A percentile compares a stretch with the other conserved stretches of the same genome.
phyloP scores from a whole-genome alignment of 768 basidiomycete species.

The Mycena galopus region DNA sequence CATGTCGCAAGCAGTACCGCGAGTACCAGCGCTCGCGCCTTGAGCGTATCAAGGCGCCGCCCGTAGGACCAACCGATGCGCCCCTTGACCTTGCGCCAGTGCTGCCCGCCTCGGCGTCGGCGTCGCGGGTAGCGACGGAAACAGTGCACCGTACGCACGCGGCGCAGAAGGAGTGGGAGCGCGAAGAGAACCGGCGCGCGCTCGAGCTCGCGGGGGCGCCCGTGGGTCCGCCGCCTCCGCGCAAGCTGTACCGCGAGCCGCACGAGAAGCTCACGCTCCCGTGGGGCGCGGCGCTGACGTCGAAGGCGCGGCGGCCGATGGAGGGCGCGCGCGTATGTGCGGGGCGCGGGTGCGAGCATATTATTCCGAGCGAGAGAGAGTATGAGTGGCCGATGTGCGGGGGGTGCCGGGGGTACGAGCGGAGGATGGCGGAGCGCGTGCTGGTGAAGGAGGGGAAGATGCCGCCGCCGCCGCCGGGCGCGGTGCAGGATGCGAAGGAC shows the following conservation, averaged over 20 bases:
- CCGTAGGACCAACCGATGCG: background rate
- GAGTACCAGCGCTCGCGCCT: conserved; percentile 36
- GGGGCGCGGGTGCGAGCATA: conserved; percentile 47
- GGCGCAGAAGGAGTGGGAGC: conserved; percentile 32
- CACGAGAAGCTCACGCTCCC: background rate
- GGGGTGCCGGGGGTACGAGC: conserved; percentile 49
- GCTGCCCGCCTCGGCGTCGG: background rate
- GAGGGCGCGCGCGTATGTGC: conserved; percentile 54
- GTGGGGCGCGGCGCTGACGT: conserved; percentile 1
- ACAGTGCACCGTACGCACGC: conserved; percentile 4
- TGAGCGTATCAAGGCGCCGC: background rate
- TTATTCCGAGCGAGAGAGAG: conserved; percentile 51
- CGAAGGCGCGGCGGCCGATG: background rate
- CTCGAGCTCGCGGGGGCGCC: conserved; percentile 9
- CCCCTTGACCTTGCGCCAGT: background rate
- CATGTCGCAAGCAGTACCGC: conserved; percentile 35
- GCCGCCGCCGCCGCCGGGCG: background rate
- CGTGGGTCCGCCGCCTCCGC: background rate
- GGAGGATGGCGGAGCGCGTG: conserved; percentile 35
- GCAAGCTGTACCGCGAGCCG: background rate
- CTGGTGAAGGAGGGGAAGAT: conserved; percentile 22
- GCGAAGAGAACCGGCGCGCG: conserved; percentile 31
- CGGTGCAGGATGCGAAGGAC: background rate
- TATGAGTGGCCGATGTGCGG: conserved; percentile 58
- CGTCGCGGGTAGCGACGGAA: background rate